Evolutionary conservation across 108 stramenopile species (phyloP).

Genomic region (Nitzschia sp.): DNA sequence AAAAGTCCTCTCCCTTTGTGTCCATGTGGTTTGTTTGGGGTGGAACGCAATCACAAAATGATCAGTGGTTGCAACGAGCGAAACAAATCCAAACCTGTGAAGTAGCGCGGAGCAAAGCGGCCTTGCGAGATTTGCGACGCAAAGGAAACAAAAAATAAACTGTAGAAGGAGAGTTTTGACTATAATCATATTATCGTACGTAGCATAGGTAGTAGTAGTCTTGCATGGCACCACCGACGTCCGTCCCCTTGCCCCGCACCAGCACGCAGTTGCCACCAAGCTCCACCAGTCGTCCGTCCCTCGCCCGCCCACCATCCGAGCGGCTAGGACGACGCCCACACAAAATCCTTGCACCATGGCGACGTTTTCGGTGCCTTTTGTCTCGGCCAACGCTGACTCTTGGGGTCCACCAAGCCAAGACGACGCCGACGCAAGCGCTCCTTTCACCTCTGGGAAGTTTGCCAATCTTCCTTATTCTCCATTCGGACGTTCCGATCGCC

Average conservation of each 20-base stretch:
- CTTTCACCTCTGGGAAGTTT: conserved; percentile 54
- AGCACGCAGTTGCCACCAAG: no score
- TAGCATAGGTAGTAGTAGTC: no score
- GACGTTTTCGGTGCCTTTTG: conserved; percentile 71
- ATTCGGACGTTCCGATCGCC: conserved; percentile 88
- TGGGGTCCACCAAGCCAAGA: conserved; percentile 73
- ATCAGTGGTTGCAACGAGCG: conserved; percentile 43
- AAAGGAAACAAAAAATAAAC: no score
- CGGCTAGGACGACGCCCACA: no score
- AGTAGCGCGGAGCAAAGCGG: conserved; percentile 77
- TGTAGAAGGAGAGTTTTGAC: no score
- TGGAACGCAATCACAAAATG: conserved; percentile 52
- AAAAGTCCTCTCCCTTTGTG: conserved; percentile 85
- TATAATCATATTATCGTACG: no score
- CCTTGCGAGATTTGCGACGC: conserved; percentile 81
- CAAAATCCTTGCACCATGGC: conserved; percentile 26
- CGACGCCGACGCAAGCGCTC: conserved; percentile 36
- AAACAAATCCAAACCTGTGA: conserved; percentile 37
- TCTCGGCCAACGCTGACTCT: conserved; percentile 63
- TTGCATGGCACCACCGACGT: no score
- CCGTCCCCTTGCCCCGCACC: no score
- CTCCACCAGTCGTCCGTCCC: no score
- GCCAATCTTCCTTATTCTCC: conserved; percentile 87
- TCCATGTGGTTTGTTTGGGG: conserved; percentile 91
- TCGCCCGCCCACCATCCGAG: no score